Evolutionary conservation across 352 stramenopile genomes (phyloP).

Genomic region (Thraustochytrium sp.): DNA sequence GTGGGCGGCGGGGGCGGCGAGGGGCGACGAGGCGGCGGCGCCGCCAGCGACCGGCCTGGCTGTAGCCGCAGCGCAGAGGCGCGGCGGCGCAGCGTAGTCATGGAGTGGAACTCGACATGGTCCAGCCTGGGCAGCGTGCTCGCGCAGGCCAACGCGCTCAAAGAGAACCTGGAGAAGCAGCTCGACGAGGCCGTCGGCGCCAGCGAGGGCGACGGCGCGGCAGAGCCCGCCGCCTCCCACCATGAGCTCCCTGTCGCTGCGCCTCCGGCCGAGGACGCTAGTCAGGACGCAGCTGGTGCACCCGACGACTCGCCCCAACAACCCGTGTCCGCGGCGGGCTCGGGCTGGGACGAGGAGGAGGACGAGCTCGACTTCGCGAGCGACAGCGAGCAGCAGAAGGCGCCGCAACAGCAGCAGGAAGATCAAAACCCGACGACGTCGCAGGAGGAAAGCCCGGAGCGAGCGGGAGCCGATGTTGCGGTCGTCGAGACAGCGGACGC

Average conservation of each 20-base stretch:
- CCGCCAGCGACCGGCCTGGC: too few species aligned
- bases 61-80: too few species aligned
- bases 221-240: not conserved
- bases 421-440: not conserved
- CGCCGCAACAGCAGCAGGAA: not conserved
- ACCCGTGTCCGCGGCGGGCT: not conserved
- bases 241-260: not conserved
- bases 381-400: not conserved
- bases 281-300: not conserved
- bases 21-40: too few species aligned
- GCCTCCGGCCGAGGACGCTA: not conserved
- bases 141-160: slow-evolving; percentile 21
- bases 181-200: slow-evolving; percentile 36
- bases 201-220: not conserved
- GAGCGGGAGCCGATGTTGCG: not conserved
- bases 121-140: not conserved
- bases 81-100: too few species aligned
- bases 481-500: not conserved
- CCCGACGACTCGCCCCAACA: not conserved
- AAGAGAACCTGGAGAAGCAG: slow-evolving; percentile 41
- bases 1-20: too few species aligned
- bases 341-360: not conserved
- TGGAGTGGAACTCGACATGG: slow-evolving; percentile 33
- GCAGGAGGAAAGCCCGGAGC: not conserved
- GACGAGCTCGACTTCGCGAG: not conserved